Conservation (phyloP, 495 filamentous ascomycete species). For the Aspergillus incahuasiensis region DNA sequence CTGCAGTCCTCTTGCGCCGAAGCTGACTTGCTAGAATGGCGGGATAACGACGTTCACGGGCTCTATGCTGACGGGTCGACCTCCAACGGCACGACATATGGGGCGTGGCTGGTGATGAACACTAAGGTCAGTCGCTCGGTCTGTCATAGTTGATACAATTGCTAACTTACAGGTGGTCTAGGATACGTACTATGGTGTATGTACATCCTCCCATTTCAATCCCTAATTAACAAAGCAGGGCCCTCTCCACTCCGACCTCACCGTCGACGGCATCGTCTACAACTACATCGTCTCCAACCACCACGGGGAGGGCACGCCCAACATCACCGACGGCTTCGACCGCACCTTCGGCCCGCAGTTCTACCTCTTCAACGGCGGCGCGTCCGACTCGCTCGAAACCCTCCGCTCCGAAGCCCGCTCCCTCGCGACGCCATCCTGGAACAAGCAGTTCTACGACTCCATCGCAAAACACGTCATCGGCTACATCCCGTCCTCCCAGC, state of each 20-base stretch:
- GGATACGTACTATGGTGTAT: slow-evolving; percentile 53
- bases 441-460: slow-evolving; percentile 50
- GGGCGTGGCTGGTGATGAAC: slow-evolving; percentile 56
- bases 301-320: slow-evolving; percentile 52
- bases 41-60: slow-evolving; percentile 50
- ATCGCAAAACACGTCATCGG: slow-evolving; percentile 51
- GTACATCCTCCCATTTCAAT: background rate
- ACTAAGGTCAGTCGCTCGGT: slow-evolving; percentile 34
- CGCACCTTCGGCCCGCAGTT: slow-evolving; percentile 54
- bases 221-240: slow-evolving; percentile 28
- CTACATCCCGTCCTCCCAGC: slow-evolving; percentile 41
- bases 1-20: background rate
- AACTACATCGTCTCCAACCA: slow-evolving; percentile 52
- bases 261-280: slow-evolving; percentile 55
- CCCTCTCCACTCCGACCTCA: slow-evolving; percentile 51
- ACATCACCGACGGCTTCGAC: slow-evolving; percentile 56
- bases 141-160: background rate
- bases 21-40: slow-evolving; percentile 31
- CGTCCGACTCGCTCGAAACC: slow-evolving; percentile 32
- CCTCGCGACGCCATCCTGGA: slow-evolving; percentile 46
- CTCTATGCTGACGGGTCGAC: slow-evolving; percentile 49
- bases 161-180: too few species aligned
- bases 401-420: slow-evolving; percentile 45
- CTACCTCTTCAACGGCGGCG: slow-evolving; percentile 53
- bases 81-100: slow-evolving; percentile 46